Conservation (phyloP, 169 alveolate species). For the Babesia bovis region DNA sequence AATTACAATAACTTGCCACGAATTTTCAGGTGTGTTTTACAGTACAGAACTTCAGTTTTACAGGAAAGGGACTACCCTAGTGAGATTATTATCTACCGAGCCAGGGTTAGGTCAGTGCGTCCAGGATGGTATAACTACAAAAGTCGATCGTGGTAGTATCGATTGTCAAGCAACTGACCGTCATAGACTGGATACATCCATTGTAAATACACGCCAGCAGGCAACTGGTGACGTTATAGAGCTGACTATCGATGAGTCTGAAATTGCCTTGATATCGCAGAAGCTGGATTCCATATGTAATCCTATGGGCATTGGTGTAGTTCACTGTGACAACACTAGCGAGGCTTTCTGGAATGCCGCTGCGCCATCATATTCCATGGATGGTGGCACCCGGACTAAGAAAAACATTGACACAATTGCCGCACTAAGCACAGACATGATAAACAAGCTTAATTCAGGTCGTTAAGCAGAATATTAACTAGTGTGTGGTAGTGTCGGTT, state of each 20-base stretch:
- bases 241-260: constrained; percentile 18
- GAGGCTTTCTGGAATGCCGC: constrained; percentile 54
- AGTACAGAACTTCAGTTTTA: background rate
- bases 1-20: constrained; percentile 86
- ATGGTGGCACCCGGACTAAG: background rate
- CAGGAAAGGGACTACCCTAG: constrained; percentile 67
- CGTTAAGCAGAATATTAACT: background rate
- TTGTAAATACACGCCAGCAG: background rate
- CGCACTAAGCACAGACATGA: constrained; percentile 11
- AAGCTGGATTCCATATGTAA: constrained; percentile 12
- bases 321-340: constrained; percentile 59
- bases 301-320: constrained; percentile 18
- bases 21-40: constrained; percentile 62
- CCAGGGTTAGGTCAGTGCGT: too few species aligned
- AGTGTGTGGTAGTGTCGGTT: background rate
- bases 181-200: too few species aligned
- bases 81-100: constrained; percentile 11
- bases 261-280: constrained; percentile 16
- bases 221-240: constrained; percentile 19
- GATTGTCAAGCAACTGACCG: too few species aligned
- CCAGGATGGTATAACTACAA: background rate
- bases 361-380: constrained; percentile 22
- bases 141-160: too few species aligned
- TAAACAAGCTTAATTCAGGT: background rate
- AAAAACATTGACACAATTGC: background rate